These are phyloP conservation scores for Termitomyces sp. DNA, from an alignment of 768 basidiomycete species.

Conservation along the genomic window DNA sequence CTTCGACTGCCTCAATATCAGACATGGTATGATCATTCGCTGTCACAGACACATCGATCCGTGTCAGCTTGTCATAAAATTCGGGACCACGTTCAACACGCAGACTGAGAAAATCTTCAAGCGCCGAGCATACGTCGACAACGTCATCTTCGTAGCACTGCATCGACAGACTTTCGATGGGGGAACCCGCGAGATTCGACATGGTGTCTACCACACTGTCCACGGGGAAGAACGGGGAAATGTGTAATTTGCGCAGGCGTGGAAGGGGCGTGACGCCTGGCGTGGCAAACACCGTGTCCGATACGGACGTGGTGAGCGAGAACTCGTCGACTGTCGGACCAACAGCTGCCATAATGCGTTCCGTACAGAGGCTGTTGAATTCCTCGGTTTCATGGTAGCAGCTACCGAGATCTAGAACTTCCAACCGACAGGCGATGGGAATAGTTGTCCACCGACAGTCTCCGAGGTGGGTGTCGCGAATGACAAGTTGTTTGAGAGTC, in stretches of 20 bases:
- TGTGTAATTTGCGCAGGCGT: constrained; percentile 52
- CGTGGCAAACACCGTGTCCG: constrained; percentile 40
- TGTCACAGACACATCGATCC: constrained; percentile 48
- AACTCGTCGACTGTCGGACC: constrained; percentile 53
- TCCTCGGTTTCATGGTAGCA: constrained; percentile 52
- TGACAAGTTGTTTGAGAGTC: constrained; percentile 55
- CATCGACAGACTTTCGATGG: constrained; percentile 54
- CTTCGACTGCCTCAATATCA: constrained; percentile 34
- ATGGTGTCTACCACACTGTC: constrained; percentile 59
- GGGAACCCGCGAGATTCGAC: constrained; percentile 53
- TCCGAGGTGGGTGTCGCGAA: constrained; percentile 71
- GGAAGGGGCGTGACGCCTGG: constrained; percentile 41
- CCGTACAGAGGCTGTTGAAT: constrained; percentile 51
- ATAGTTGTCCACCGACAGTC: constrained; percentile 53
- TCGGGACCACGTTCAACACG: constrained; percentile 45
- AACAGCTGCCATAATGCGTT: constrained; percentile 59
- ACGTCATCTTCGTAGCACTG: constrained; percentile 63
- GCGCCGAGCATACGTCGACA: constrained; percentile 53
- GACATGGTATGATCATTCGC: constrained; percentile 26
- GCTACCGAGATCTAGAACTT: constrained; percentile 55
- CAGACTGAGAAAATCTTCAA: constrained; percentile 53
- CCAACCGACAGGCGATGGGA: constrained; percentile 47
- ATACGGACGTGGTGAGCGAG: constrained; percentile 46
- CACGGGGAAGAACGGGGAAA: constrained; percentile 59
- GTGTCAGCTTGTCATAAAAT: constrained; percentile 47